Evolutionary conservation across 2,329 filamentous ascomycete genomes (phyloP).

Genomic region (Malbranchea zuffiana): DNA sequence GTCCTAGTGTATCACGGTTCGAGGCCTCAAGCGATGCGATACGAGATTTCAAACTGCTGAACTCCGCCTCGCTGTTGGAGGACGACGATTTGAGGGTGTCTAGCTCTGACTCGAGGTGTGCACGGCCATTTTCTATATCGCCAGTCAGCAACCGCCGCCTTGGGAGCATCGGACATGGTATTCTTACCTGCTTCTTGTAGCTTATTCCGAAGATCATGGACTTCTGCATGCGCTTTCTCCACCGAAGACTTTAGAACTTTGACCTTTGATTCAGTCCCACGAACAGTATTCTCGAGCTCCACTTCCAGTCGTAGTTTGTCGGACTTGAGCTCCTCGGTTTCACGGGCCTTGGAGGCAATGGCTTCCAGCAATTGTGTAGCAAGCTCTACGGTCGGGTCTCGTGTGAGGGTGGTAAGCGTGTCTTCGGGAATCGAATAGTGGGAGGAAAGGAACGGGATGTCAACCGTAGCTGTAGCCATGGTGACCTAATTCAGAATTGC

Average conservation of each 20-base stretch:
- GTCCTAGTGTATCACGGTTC: slow-evolving; percentile 77
- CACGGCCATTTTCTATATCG: slow-evolving; percentile 58
- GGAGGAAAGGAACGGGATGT: slow-evolving; percentile 49
- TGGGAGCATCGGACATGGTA: neutral
- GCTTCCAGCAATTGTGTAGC: slow-evolving; percentile 64
- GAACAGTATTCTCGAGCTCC: slow-evolving; percentile 81
- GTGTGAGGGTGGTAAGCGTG: slow-evolving; percentile 45
- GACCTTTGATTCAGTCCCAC: slow-evolving; percentile 69
- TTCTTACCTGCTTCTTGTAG: slow-evolving; percentile 66
- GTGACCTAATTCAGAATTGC: too few species aligned
- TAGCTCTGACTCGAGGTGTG: slow-evolving; percentile 69
- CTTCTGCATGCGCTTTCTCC: slow-evolving; percentile 73
- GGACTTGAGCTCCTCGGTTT: slow-evolving; percentile 69
- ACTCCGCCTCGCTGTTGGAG: slow-evolving; percentile 53
- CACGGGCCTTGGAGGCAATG: slow-evolving; percentile 66
- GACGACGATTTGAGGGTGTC: slow-evolving; percentile 65
- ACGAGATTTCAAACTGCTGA: slow-evolving; percentile 66
- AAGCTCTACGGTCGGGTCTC: slow-evolving; percentile 60
- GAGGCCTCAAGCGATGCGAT: slow-evolving; percentile 81
- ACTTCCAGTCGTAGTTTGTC: slow-evolving; percentile 86
- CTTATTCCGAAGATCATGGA: slow-evolving; percentile 69
- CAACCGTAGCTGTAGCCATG: slow-evolving; percentile 48
- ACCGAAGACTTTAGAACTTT: slow-evolving; percentile 70
- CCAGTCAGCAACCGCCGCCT: slow-evolving; percentile 14
- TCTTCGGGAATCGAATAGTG: slow-evolving; percentile 48